Evolutionary conservation across 345 rosid species (phyloP), one percentile per base, ranked within the genome.

Genomic region (Populus davidiana): DNA sequence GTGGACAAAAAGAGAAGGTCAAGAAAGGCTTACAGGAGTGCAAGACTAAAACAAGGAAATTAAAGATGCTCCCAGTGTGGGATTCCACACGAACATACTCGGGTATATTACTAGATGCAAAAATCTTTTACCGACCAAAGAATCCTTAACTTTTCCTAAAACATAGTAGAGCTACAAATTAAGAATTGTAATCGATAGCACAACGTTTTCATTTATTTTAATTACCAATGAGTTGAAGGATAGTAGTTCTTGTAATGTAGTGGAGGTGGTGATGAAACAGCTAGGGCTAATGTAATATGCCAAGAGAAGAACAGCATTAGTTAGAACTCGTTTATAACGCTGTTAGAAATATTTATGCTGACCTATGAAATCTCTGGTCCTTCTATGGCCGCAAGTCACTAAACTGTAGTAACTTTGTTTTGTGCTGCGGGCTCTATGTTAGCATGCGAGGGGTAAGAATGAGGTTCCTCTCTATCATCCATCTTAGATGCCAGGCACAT

Each of bases 361-460:
- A 3, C 5, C 5, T 12, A 3, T 7, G 43, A 14, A 52, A 20
- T 54, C 61, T 6, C 25, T 6, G 8, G 61, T 7, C 3, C 3
- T 54, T 7, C 2, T 10, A 20, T 20, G 21, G 23, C 10, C n/a
- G n/a, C 10, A 54, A 43, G 72, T 25, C 33, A 21, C 3, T 4
- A 8, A 25, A 9, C 1, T 43, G 18, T 23, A 50, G 17, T 16
- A 8, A 27, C 56, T 44, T 70, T 18, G 74, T 71, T 18, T 13
- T 50, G 56, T 52, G 64, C 74, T 33, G 41, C 4, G 20, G 11
- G 39, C 35, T 49, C 20, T 12, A 0, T 14, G 56, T 21, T 69
- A 43, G 76, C 68, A 61, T 73, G 68, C 68, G 23, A 14, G 21
- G 50, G 41, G 76, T n/a, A 73, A 62, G 41, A 50, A 54, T 39